These are phyloP conservation scores for Colletotrichum sp. DNA, from an alignment of 2,329 filamentous ascomycete genomes.

Conservation along the genomic window DNA sequence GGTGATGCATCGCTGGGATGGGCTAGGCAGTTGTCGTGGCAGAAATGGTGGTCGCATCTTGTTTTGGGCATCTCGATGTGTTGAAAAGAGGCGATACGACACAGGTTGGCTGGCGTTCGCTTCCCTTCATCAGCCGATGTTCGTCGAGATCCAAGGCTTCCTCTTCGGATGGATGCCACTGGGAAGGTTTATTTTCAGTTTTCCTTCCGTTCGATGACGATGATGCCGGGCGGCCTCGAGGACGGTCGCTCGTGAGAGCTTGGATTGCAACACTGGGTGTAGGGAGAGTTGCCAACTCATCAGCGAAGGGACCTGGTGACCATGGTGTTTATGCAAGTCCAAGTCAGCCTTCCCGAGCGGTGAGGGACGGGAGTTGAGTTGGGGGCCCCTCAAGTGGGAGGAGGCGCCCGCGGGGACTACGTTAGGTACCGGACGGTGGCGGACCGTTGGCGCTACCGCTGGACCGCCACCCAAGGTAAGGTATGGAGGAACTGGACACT, in stretches of 20 bases:
- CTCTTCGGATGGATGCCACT: neutral
- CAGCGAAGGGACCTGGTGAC: conserved; percentile 19
- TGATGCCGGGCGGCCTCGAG: neutral
- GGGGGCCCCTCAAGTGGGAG: neutral
- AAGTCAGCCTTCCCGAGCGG: conserved; percentile 22
- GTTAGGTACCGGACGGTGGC: conserved; percentile 1
- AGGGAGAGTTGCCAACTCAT: conserved; percentile 20
- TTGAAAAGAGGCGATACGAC: neutral
- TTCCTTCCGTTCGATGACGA: neutral
- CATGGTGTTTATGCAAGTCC: conserved; percentile 21
- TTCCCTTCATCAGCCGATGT: neutral
- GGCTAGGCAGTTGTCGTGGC: neutral
- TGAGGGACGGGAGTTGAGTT: conserved; percentile 8
- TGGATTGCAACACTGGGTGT: conserved; percentile 5
- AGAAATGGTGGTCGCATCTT: neutral
- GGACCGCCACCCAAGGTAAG: neutral
- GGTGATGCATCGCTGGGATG: neutral
- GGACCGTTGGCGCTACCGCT: conserved; percentile 12
- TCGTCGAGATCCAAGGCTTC: neutral
- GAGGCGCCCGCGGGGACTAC: neutral
- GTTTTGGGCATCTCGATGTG: conserved; percentile 10
- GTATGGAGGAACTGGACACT: neutral
- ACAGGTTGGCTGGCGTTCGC: neutral
- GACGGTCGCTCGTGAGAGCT: neutral
- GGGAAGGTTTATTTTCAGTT: neutral